Evolutionary conservation across 192 early-diverging fungal genomes (phyloP).

Genomic region (Thoreauomyces humboldtii): DNA sequence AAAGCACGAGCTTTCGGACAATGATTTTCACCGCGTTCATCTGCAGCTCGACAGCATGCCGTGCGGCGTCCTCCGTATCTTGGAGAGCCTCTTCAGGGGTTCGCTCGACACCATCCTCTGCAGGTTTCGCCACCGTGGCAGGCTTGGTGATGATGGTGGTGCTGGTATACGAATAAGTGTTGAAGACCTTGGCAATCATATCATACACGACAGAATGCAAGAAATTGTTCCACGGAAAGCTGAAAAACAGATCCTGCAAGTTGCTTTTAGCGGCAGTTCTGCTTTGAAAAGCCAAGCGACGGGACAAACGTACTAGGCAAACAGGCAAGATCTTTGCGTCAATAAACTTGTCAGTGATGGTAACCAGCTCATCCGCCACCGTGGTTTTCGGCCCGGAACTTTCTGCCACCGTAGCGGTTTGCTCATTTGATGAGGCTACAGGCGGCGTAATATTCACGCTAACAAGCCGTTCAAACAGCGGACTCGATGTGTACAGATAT

Average conservation of each 20-base stretch:
- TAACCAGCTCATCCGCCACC: constrained; percentile 54
- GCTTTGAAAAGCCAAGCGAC: neutral
- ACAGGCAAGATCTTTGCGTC: constrained; percentile 48
- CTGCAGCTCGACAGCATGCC: constrained; percentile 32
- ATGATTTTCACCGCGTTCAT: constrained; percentile 45
- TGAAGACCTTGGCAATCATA: constrained; percentile 97
- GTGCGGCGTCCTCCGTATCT: constrained; percentile 1
- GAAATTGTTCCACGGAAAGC: constrained; percentile 97
- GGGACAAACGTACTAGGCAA: constrained; percentile 46
- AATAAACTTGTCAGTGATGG: constrained; percentile 49
- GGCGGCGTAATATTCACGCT: neutral
- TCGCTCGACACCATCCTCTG: neutral
- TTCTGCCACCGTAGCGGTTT: neutral
- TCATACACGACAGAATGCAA: constrained; percentile 98
- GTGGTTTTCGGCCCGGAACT: constrained; percentile 7
- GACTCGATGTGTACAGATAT: constrained; percentile 57
- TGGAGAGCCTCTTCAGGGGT: neutral
- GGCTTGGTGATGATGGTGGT: constrained; percentile 30
- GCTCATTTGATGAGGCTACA: too few species aligned
- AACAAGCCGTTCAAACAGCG: constrained; percentile 54
- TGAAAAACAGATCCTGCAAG: constrained; percentile 79
- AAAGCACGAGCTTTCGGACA: constrained; percentile 50
- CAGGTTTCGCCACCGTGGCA: constrained; percentile 1
- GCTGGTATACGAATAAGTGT: constrained; percentile 73
- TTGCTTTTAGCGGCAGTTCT: neutral